A percentile compares a stretch with the other conserved stretches of the same genome.
Conservation (phyloP, 2,329 filamentous ascomycete genomes). For the Sporothrix brasiliensis region DNA sequence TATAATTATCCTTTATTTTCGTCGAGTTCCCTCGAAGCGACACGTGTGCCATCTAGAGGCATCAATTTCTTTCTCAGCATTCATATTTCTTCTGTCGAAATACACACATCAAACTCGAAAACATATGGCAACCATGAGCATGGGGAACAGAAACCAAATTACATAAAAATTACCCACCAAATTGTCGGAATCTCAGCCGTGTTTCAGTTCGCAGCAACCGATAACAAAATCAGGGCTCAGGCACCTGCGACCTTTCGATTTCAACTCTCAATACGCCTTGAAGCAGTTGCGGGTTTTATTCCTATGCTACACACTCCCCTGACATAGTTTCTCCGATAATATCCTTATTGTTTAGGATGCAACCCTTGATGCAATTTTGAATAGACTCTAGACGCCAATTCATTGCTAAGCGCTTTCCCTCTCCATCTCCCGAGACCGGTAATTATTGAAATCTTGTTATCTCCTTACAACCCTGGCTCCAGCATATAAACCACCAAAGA, state of each 20-base stretch:
- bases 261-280: neutral
- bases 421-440: neutral
- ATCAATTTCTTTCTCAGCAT: neutral
- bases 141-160: neutral
- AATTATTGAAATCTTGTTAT: neutral
- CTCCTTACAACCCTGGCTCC: neutral
- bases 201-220: neutral
- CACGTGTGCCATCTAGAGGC: neutral
- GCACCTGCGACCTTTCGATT: neutral
- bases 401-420: neutral
- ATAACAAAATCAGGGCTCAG: neutral
- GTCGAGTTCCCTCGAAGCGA: neutral
- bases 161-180: neutral
- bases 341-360: no score
- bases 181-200: neutral
- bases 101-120: neutral
- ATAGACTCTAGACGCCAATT: neutral
- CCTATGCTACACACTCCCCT: no score
- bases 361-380: neutral
- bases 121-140: neutral
- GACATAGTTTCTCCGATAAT: no score
- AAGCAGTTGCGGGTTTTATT: neutral
- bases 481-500: neutral
- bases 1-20: no score
- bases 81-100: neutral